Evolutionary conservation across 768 basidiomycete species (phyloP).

Genomic region (Rhodosporidiobolus odoratus): DNA sequence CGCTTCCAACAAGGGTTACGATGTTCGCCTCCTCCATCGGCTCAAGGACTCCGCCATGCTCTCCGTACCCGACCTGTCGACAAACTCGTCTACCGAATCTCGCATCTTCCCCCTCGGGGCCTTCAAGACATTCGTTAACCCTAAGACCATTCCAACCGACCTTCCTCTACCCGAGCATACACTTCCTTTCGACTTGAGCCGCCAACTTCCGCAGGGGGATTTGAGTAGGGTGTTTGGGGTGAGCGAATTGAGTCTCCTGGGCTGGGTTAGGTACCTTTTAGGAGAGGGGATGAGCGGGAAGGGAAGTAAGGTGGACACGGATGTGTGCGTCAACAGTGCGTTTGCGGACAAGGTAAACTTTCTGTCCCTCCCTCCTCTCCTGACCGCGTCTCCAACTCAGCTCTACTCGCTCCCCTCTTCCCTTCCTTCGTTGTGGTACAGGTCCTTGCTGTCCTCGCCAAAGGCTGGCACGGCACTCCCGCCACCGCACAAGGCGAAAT

Average conservation of each 20-base stretch:
- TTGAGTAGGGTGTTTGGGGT: conserved; percentile 63
- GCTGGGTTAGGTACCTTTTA: conserved; percentile 69
- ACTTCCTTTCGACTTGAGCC: conserved; percentile 63
- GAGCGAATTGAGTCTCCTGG: conserved; percentile 65
- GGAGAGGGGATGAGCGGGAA: conserved; percentile 51
- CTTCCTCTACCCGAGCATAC: conserved; percentile 70
- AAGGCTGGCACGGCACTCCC: conserved; percentile 66
- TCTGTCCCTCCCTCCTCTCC: not conserved
- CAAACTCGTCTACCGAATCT: conserved; percentile 48
- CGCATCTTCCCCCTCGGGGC: conserved; percentile 64
- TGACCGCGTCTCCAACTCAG: conserved; percentile 49
- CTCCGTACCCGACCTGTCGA: conserved; percentile 40
- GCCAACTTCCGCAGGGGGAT: conserved; percentile 55
- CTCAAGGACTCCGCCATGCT: conserved; percentile 70
- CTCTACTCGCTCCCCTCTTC: not conserved
- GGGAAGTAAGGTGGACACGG: conserved; percentile 50
- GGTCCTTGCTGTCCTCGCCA: conserved; percentile 46
- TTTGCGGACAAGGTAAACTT: conserved; percentile 72
- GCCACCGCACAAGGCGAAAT: conserved; percentile 53
- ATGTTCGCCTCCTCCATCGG: conserved; percentile 51
- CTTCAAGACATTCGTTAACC: conserved; percentile 67
- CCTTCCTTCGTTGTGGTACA: not conserved
- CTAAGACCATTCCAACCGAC: conserved; percentile 62
- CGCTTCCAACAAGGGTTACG: conserved; percentile 49
- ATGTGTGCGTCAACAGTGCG: conserved; percentile 60